Evolutionary conservation across 257 asterid genomes (phyloP), one percentile per base, ranked within the genome.

Genomic region (Verbascum thapsus): DNA sequence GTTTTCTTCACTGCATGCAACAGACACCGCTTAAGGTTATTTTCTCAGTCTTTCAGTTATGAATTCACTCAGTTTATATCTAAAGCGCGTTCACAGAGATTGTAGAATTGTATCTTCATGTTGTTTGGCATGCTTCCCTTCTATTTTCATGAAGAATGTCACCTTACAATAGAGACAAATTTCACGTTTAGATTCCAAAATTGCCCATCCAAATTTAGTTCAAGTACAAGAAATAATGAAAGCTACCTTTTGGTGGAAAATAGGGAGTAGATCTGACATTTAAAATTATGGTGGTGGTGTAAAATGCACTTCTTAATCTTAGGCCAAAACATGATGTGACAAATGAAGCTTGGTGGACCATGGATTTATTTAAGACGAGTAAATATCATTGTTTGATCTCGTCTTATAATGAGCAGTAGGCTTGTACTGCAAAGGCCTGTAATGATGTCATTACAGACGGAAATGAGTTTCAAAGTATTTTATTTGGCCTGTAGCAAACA

Each of bases 21-120:
- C 64, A 81, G 99, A 71, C 99, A 89, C 61, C 88, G 99, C 57
- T 80, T 92, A 11, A 92, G 99, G 99, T 92, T n/a, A 79, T 55
- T 51, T 48, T 40, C 44, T 34, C 15, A 42, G 51, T 59, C 6
- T 66, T 37, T 6, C 35, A 59, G 43, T 48, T 50, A 40, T 34
- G 39, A 47, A 54, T 55, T 42, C 16, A 1, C 5, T 58, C 49
- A n/a, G 48, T 41, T 44, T 38, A 62, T 12, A 9, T 13, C 15
- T 16, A 8, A 37, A n/a, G 8, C 2, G 8, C 39, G 18, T 50
- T 12, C 12, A 51, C 44, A 8, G 23, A 53, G 47, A 48, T 42
- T 10, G 51, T 34, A 12, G 18, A 56, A 18, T 1, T 3, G 1
- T 43, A n/a, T 20, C 42, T 0, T 60, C n/a, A 42, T 47, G 13